Evolutionary conservation across 805 yeast genomes (phyloP), one percentile per base, ranked within the genome.

Genomic region (Wickerhamomyces tratensis): DNA sequence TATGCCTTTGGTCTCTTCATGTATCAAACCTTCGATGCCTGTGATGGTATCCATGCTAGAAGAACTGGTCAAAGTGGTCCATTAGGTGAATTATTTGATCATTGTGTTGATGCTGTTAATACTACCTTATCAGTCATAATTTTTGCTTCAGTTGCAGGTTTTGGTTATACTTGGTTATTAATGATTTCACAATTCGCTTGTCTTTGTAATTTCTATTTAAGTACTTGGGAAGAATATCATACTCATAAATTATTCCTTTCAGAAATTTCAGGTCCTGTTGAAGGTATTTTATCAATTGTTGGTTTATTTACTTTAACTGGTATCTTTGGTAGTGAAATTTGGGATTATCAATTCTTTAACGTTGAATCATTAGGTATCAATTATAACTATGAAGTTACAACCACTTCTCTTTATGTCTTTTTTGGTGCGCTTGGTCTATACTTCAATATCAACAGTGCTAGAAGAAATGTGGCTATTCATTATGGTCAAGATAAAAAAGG

Each of bases 201-300:
- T 3, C 70, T 86, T 41, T 76, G 82, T 47, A 89, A 89, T 61
- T 91, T 89, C 60, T 89, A 88, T 58, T 59, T 86, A 40, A 81
- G 94, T 35, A 89, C 97, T 1, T 89, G 97, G 97, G 98, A 89
- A 63, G 96, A 88, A 58, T 89, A 77, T 60, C 91, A 88, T 58
- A 89, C 97, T 1, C 94, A 87, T 53, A 79, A 78, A 39, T 67
- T 89, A 40, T 89, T 72, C 59, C 67, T 89, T 41, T 78, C 91
- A 33, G 79, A 73, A 47, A 79, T 86, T 53, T 83, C 94, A 12
- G 98, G 98, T 0, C 98, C 98, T 0, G 97, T 91, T 5, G 98
- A 89, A 62, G 98, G 98, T 3, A 85, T 89, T 29, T 57, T 87
- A 49, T 69, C 82, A 63, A 67, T 86, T 41, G 61, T 75, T 25